Evolutionary conservation across 1,139 yeast genomes (phyloP).

Genomic region (Taiozyma onychis): DNA sequence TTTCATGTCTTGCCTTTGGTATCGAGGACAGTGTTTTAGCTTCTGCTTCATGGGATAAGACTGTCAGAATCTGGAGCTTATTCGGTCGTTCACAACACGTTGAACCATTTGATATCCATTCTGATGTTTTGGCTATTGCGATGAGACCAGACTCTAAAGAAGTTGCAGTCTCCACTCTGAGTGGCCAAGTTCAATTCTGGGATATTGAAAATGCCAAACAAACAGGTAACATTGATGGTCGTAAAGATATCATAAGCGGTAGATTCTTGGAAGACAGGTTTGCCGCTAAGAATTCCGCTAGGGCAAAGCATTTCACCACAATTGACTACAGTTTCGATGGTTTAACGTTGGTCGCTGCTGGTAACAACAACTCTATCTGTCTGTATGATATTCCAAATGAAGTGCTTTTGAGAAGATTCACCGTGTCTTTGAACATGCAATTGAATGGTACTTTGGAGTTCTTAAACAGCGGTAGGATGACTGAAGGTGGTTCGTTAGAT

Average conservation of each 20-base stretch:
- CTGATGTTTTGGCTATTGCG: conserved; percentile 81
- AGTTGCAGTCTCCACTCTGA: conserved; percentile 82
- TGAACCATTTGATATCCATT: conserved; percentile 81
- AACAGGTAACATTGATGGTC: conserved; percentile 78
- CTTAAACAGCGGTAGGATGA: conserved; percentile 75
- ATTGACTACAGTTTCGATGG: conserved; percentile 90
- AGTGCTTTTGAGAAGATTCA: conserved; percentile 75
- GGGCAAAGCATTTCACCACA: conserved; percentile 80
- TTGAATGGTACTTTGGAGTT: conserved; percentile 81
- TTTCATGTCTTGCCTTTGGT: conserved; percentile 84
- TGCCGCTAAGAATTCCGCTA: conserved; percentile 69
- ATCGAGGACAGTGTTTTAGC: conserved; percentile 74
- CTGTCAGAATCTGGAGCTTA: conserved; percentile 88
- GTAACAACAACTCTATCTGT: conserved; percentile 87
- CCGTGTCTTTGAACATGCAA: conserved; percentile 84
- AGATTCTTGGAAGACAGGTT: conserved; percentile 80
- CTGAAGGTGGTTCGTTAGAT: conserved; percentile 85
- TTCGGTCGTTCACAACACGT: conserved; percentile 81
- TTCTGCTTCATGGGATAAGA: conserved; percentile 95
- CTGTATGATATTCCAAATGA: conserved; percentile 85
- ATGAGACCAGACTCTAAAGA: conserved; percentile 92
- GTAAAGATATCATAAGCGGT: conserved; percentile 83
- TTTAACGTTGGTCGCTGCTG: conserved; percentile 80
- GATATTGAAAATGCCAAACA: conserved; percentile 81
- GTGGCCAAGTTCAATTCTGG: conserved; percentile 82